A percentile compares a stretch with the other conserved stretches of the same genome.
These are phyloP conservation scores for Hanseniaspora vineae DNA, from an alignment of 805 yeast species.

Conservation along the genomic window DNA sequence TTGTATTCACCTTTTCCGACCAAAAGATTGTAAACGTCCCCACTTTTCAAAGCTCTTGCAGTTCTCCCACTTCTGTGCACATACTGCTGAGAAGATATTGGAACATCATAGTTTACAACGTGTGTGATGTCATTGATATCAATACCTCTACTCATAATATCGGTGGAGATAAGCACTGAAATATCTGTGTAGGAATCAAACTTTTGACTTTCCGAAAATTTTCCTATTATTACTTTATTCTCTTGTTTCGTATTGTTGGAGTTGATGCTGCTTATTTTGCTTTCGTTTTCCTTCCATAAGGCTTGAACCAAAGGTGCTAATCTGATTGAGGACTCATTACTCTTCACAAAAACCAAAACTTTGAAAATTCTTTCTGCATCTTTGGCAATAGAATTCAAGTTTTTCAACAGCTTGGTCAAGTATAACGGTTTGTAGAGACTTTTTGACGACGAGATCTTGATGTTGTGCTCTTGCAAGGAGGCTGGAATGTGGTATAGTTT, in stretches of 20 bases:
- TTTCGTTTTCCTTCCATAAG: not conserved
- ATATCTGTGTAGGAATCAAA: conserved; percentile 18
- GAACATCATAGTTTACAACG: conserved; percentile 85
- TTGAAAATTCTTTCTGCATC: conserved; percentile 7
- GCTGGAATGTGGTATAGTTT: conserved; percentile 48
- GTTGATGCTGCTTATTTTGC: conserved; percentile 30
- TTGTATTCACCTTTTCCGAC: conserved; percentile 67
- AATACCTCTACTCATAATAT: conserved; percentile 90
- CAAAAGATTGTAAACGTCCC: conserved; percentile 63
- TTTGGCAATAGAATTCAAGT: not conserved
- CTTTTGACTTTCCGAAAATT: conserved; percentile 39
- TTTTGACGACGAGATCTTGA: conserved; percentile 26
- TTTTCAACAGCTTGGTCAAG: conserved; percentile 42
- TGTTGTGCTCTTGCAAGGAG: conserved; percentile 32
- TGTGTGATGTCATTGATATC: conserved; percentile 58
- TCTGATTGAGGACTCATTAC: conserved; percentile 77
- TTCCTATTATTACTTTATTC: conserved; percentile 43
- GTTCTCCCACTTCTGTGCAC: conserved; percentile 96
- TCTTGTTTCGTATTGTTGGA: conserved; percentile 38
- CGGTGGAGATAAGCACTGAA: conserved; percentile 59
- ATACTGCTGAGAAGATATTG: conserved; percentile 79
- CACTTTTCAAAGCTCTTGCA: conserved; percentile 78
- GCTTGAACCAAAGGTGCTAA: conserved; percentile 38
- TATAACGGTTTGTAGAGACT: conserved; percentile 59
- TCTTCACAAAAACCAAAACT: conserved; percentile 21